Evolutionary conservation across 139 green algal species (phyloP).

Genomic region (Gonium pectorale): DNA sequence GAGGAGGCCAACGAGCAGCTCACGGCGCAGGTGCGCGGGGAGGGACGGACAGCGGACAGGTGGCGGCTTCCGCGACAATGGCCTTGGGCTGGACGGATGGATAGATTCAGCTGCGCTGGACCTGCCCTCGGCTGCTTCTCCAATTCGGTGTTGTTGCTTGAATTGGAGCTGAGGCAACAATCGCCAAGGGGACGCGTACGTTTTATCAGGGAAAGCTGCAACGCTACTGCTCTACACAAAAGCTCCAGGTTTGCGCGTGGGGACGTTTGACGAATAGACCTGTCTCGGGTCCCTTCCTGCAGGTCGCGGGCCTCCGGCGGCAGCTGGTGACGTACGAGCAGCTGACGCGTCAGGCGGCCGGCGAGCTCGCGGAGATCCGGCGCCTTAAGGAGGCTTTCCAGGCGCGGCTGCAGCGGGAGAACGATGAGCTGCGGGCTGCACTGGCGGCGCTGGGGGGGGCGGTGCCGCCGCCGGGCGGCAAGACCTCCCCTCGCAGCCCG

Average conservation of each 20-base stretch:
- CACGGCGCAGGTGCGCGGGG: conserved; percentile 6
- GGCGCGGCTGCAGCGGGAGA: conserved; percentile 34
- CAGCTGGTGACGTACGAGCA: conserved; percentile 28
- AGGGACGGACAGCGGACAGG: neutral
- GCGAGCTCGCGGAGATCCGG: conserved; percentile 40
- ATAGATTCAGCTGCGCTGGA: too few relatives aligned
- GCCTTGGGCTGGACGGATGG: too few relatives aligned
- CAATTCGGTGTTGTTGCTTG: too few relatives aligned
- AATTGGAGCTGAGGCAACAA: too few relatives aligned
- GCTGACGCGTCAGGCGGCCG: conserved; percentile 3
- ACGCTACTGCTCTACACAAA: too few relatives aligned
- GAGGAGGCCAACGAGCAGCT: conserved; percentile 40
- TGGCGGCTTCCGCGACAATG: too few relatives aligned
- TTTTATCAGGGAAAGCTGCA: too few relatives aligned
- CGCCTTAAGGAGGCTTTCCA: conserved; percentile 42
- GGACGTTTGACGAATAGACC: too few relatives aligned
- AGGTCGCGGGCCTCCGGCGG: conserved; percentile 19
- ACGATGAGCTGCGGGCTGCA: conserved; percentile 8
- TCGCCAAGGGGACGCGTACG: too few relatives aligned
- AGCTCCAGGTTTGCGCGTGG: too few relatives aligned
- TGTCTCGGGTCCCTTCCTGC: too few relatives aligned
- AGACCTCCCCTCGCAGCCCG: neutral
- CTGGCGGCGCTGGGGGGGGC: neutral
- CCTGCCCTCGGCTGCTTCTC: too few relatives aligned
- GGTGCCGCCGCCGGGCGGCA: neutral